Evolutionary conservation across 345 rosid species (phyloP).

Genomic region (Rhizophora mangle): DNA sequence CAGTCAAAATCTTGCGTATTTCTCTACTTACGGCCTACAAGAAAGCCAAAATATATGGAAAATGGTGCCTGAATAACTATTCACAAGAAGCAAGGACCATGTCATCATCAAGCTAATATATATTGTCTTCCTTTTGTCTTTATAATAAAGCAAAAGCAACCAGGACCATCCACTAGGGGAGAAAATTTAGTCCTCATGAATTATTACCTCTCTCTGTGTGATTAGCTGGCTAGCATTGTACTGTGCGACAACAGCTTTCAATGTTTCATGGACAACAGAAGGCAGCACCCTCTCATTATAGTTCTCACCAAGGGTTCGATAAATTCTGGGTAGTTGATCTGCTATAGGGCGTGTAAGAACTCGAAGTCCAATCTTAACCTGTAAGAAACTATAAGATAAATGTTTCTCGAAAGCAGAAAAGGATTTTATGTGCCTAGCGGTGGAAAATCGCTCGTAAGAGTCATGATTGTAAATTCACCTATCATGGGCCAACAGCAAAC

Average conservation of each 20-base stretch:
- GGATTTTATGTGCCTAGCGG: not conserved
- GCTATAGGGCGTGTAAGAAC: constrained; percentile 88
- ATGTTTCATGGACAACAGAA: constrained; percentile 89
- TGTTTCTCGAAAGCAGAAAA: not conserved
- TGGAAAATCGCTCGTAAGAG: not conserved
- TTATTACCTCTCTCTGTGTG: constrained; percentile 82
- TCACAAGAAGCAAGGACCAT: not conserved
- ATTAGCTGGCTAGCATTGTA: constrained; percentile 96
- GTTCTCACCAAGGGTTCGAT: constrained; percentile 77
- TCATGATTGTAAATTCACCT: too few relatives aligned
- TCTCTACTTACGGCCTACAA: constrained; percentile 75
- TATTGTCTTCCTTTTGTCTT: not conserved
- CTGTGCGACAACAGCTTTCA: constrained; percentile 92
- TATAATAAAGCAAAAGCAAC: too few relatives aligned
- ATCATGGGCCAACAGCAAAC: too few relatives aligned
- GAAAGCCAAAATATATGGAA: not conserved
- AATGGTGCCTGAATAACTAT: constrained; percentile 1
- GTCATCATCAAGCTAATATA: not conserved
- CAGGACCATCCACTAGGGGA: not conserved
- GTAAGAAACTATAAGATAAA: constrained; percentile 6
- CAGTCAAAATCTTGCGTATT: constrained; percentile 80
- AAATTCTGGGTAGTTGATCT: constrained; percentile 66
- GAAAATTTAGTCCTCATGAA: not conserved
- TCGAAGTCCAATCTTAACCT: constrained; percentile 94
- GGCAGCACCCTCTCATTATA: constrained; percentile 86